Percentiles rank a stretch among this genome's conserved stretches.
phyloP scores from a whole-genome alignment of 768 basidiomycete species.

The Favolaschia claudopus region DNA sequence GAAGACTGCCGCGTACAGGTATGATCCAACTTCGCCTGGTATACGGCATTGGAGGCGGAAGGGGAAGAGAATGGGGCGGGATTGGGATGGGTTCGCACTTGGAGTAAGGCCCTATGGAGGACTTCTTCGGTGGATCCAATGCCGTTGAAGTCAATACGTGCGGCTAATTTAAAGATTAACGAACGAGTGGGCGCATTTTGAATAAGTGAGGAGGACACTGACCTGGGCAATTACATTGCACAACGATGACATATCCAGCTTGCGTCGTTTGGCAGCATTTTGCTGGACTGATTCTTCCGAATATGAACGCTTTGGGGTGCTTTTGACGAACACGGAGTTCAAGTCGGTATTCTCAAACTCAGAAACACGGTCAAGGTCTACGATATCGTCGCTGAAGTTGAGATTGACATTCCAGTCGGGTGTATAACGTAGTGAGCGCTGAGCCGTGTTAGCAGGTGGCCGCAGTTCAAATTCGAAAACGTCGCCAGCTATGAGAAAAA shows the following conservation, averaged over 20 bases:
- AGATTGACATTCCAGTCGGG: conserved; percentile 50
- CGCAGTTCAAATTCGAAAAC: background rate
- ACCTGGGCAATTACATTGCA: conserved; percentile 55
- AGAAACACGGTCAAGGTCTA: conserved; percentile 46
- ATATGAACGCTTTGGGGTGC: conserved; percentile 8
- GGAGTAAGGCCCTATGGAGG: conserved; percentile 39
- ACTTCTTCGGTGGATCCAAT: conserved; percentile 28
- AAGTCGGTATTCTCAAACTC: conserved; percentile 52
- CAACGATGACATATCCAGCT: conserved; percentile 44
- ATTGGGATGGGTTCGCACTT: conserved; percentile 47
- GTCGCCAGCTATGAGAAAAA: background rate
- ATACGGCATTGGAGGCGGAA: conserved; percentile 39
- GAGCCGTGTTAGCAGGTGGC: background rate
- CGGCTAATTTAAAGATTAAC: conserved; percentile 36
- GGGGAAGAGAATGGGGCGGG: conserved; percentile 39
- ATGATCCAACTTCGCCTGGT: conserved; percentile 63
- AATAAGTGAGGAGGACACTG: conserved; percentile 26
- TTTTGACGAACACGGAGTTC: conserved; percentile 10
- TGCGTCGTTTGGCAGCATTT: conserved; percentile 39
- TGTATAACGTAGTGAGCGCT: conserved; percentile 16
- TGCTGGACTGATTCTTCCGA: conserved; percentile 10
- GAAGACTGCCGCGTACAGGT: conserved; percentile 60
- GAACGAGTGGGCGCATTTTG: conserved; percentile 1
- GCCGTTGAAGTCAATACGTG: conserved; percentile 39
- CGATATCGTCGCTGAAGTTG: conserved; percentile 43